Base-by-base conservation (phyloP, 129 eudicot genomes). In the Flaveria ramosissima region DNA sequence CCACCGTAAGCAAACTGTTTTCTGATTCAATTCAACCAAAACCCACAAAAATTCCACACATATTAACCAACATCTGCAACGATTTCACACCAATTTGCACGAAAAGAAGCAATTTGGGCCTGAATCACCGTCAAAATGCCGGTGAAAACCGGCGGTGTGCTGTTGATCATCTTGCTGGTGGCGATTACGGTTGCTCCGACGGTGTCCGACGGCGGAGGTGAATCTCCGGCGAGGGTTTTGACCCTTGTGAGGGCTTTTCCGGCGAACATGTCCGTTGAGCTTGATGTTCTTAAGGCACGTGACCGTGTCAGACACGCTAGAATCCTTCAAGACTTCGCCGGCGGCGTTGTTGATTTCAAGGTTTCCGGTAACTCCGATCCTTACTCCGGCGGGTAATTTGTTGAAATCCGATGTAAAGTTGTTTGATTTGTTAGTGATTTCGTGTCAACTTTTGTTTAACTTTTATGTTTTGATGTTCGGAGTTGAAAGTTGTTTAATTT, bases 291-390 rank as follows among this genome's bases (percentile, higher is more conserved):
- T 7, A 80, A 72, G 67, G 84, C 88, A 50, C 80, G 96, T 27
- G 97, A 92, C 80, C 82, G 73, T 53, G 84, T 80, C 43, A 77
- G 97, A 60, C 96, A 89, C 78, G 84, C 84, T 0, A 87, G 97
- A 50, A 68, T 85, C 76, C 75, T 92, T 73, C 96, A 92, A 74
- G 83, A 84, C 21, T 78, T 76, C 19, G 72, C 64, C 41, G 91
- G 86, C 57, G 96, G 96, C 70, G 87, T 87, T 26, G 97, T 88
- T 21, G 93, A 89, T 82, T 89, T 92, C 30, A 72, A 84, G 39
- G 96, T 92, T 26, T 63, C 48, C 24, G 97, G 97, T 27, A 61
- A 87, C 75, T 84, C 96, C 43, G 96, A 92, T 83, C 93, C 92
- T 63, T 92, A 85, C 71, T 79, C 82, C 36, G 84, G 82, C 71